Conservation (phyloP, 108 stramenopile genomes). For the Aurantiochytrium sp. region DNA sequence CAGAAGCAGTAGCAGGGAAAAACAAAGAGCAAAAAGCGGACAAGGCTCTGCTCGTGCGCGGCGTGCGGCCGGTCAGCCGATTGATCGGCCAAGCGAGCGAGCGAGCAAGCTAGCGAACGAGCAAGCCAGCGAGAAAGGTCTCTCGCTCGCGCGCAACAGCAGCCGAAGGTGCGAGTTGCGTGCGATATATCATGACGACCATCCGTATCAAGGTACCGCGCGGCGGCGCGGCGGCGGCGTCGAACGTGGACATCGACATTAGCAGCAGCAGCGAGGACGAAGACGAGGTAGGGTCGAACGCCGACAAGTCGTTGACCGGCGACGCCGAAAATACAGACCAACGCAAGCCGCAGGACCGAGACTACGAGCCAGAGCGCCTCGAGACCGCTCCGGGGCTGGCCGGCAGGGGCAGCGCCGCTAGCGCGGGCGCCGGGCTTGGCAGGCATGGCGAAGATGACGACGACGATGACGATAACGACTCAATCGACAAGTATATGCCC, state of each 20-base stretch:
- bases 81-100: no score
- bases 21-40: no score
- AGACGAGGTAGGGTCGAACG: not conserved
- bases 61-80: no score
- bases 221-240: not conserved
- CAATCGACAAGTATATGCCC: not conserved
- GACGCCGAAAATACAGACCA: not conserved
- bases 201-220: not conserved
- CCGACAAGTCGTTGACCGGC: not conserved
- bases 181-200: not conserved
- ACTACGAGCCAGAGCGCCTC: not conserved
- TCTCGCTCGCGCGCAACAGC: no score
- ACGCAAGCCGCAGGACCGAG: not conserved
- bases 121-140: no score
- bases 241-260: not conserved
- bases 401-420: no score
- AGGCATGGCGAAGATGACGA: not conserved
- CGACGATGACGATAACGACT: not conserved
- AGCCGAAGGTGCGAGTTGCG: no score
- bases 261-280: not conserved
- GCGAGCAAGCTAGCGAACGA: no score
- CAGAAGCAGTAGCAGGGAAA: no score
- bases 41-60: no score
- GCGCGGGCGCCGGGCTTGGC: no score
- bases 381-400: not conserved